phyloP scores from a whole-genome alignment of 257 asterid genomes.

The Hygrophila difformis region DNA sequence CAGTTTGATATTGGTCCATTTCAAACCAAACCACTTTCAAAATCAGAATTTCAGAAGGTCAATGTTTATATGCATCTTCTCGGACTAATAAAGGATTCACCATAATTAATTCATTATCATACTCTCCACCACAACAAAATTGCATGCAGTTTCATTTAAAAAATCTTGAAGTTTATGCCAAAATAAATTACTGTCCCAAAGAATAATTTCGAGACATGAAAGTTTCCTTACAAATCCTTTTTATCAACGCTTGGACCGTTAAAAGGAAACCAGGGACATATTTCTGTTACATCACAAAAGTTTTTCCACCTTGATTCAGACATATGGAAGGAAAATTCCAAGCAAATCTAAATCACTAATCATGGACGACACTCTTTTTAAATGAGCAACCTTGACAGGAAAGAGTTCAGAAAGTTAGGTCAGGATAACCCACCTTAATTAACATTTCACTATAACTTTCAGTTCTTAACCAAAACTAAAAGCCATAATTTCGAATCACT shows the following conservation, averaged over 20 bases:
- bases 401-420: constrained; percentile 2
- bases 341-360: constrained; percentile 1
- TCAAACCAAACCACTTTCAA: constrained; percentile 5
- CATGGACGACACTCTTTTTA: not conserved
- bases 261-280: not conserved
- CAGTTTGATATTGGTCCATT: not conserved
- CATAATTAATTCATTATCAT: not conserved
- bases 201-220: not conserved
- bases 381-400: constrained; percentile 6
- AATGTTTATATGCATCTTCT: not conserved
- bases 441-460: too few relatives aligned
- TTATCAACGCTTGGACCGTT: not conserved
- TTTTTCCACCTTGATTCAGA: constrained; percentile 3
- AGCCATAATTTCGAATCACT: too few relatives aligned
- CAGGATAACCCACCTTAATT: not conserved
- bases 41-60: not conserved
- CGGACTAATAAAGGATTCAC: constrained; percentile 8
- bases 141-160: too few relatives aligned
- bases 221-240: not conserved
- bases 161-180: too few relatives aligned
- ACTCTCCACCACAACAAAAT: constrained; percentile 11
- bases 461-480: too few relatives aligned
- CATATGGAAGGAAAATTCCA: constrained; percentile 1
- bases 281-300: constrained; percentile 6
- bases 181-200: not conserved